A percentile compares a stretch with the other conserved stretches of the same genome.
These are phyloP conservation scores for Aegilops umbellulata DNA, from an alignment of 176 grass and related monocot species.

Conservation along the genomic window DNA sequence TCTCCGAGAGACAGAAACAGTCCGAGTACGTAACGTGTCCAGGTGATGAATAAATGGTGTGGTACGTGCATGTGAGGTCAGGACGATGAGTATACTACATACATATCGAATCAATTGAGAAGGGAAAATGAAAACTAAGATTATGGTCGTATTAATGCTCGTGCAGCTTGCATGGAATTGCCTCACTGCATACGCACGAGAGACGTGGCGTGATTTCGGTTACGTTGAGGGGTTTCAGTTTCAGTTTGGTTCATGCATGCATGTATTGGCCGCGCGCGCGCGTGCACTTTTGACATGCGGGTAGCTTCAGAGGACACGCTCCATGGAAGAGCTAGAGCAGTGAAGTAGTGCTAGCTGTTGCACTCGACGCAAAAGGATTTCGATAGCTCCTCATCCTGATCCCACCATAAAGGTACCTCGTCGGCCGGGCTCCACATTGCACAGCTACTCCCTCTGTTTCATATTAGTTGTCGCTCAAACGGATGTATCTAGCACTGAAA, in stretches of 20 bases:
- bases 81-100: too few species aligned
- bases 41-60: neutral
- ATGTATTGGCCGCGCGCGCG: neutral
- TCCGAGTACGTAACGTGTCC: neutral
- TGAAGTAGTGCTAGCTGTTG: constrained; percentile 26
- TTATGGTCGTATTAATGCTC: neutral
- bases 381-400: neutral
- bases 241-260: neutral
- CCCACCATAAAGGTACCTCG: neutral
- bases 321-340: neutral
- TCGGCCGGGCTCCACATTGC: neutral
- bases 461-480: too few species aligned
- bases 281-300: constrained; percentile 27
- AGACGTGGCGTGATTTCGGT: neutral
- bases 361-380: constrained; percentile 34
- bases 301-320: constrained; percentile 32
- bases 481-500: too few species aligned
- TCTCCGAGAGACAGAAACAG: neutral
- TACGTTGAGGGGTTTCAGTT: neutral
- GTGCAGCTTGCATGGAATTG: neutral
- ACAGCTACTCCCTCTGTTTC: too few species aligned
- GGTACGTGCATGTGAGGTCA: neutral
- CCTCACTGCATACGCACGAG: neutral
- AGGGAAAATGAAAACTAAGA: neutral
- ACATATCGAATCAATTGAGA: too few species aligned